These are phyloP conservation scores for Fusarium fujikuroi DNA, from an alignment of 2,329 filamentous ascomycete genomes.

Conservation along the genomic window DNA sequence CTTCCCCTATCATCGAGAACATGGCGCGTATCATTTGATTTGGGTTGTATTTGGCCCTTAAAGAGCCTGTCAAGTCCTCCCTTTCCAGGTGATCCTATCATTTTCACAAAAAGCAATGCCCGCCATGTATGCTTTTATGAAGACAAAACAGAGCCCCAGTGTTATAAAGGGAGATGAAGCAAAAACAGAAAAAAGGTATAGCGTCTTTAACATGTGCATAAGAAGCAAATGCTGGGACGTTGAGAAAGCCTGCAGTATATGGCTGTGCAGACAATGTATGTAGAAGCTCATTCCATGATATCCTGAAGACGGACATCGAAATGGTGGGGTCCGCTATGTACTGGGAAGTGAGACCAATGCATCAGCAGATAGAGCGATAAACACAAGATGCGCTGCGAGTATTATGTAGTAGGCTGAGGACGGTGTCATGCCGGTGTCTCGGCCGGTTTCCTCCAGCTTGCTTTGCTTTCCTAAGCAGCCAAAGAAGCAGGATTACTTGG, in stretches of 20 bases:
- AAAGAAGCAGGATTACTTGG: constrained; percentile 41
- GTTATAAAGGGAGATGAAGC: constrained; percentile 17
- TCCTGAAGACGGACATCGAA: not conserved
- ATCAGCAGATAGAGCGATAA: constrained; percentile 5
- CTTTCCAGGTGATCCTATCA: not conserved
- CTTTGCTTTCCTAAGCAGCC: constrained; percentile 36
- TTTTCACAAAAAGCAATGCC: constrained; percentile 11
- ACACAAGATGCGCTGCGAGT: constrained; percentile 35
- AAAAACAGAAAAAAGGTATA: constrained; percentile 7
- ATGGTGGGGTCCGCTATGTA: constrained; percentile 2
- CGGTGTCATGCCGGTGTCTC: constrained; percentile 14
- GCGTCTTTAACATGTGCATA: constrained; percentile 1
- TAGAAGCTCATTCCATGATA: not conserved
- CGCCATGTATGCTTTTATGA: constrained; percentile 16
- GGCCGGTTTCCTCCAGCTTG: constrained; percentile 25
- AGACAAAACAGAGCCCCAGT: constrained; percentile 16
- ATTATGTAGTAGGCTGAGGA: constrained; percentile 32
- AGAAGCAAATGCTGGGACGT: not conserved
- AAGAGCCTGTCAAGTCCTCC: not conserved
- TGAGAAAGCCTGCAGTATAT: constrained; percentile 11
- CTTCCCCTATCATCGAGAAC: constrained; percentile 10
- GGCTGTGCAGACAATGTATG: constrained; percentile 7
- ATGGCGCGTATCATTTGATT: constrained; percentile 1
- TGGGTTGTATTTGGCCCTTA: constrained; percentile 3
- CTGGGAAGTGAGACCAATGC: constrained; percentile 3